A percentile compares a stretch with the other conserved stretches of the same genome.
These are phyloP conservation scores for Penicillium pancosmium DNA, from an alignment of 495 filamentous ascomycete genomes.

Conservation along the genomic window DNA sequence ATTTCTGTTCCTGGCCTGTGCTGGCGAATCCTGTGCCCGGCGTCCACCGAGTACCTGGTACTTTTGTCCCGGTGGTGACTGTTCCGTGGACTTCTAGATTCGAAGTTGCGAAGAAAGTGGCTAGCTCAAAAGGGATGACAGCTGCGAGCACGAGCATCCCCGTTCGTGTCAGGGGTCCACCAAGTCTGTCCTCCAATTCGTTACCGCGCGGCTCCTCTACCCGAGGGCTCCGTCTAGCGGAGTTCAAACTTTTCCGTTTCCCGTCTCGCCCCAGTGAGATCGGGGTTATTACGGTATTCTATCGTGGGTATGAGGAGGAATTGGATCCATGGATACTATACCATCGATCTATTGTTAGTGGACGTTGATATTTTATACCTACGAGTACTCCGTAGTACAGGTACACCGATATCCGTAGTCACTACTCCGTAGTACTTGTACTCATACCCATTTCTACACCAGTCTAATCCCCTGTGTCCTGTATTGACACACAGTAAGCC, in stretches of 20 bases:
- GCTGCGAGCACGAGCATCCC: conserved; percentile 2
- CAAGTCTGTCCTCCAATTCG: conserved; percentile 13
- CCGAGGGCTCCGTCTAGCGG: conserved; percentile 29
- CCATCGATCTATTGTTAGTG: no score
- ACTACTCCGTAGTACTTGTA: no score
- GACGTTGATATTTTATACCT: no score
- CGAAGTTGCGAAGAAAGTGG: neutral
- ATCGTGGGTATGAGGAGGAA: no score
- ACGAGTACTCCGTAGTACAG: no score
- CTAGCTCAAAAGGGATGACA: conserved; percentile 1
- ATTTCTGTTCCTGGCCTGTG: neutral
- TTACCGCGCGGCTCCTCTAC: conserved; percentile 31
- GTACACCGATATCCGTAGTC: no score
- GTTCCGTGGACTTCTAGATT: neutral
- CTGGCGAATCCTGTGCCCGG: neutral
- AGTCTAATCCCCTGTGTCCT: no score
- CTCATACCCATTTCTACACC: no score
- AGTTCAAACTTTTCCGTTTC: conserved; percentile 22
- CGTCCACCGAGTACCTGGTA: neutral
- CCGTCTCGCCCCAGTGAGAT: neutral
- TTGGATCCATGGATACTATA: no score
- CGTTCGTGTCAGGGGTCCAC: conserved; percentile 4
- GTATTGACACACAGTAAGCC: no score
- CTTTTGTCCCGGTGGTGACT: neutral
- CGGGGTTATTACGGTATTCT: no score